Conservation (phyloP, 495 filamentous ascomycete species). For the Talaromyces stipitatus region DNA sequence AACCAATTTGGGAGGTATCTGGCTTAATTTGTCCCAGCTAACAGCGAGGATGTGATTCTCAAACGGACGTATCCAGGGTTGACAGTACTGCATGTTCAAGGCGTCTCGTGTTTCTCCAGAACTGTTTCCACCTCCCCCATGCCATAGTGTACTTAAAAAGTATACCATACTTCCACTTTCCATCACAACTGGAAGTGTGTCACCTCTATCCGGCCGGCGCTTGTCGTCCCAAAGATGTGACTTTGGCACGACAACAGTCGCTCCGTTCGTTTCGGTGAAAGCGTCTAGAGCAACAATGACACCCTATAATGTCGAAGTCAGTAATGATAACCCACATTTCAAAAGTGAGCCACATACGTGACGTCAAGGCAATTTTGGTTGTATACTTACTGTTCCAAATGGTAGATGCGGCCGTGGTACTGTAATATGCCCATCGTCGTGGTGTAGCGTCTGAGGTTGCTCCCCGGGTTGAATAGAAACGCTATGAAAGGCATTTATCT, state of each 20-base stretch:
- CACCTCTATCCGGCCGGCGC: not conserved
- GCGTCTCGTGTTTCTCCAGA: not conserved
- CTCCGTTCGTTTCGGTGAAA: not conserved
- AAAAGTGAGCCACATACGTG: too few relatives aligned
- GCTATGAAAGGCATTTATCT: conserved; percentile 5
- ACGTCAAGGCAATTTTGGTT: not conserved
- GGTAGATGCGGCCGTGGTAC: conserved; percentile 1
- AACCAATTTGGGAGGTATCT: not conserved
- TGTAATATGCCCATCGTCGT: conserved; percentile 1
- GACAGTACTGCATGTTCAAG: conserved; percentile 2
- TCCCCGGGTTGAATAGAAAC: not conserved
- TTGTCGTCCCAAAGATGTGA: conserved; percentile 1
- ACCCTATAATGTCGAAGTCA: not conserved
- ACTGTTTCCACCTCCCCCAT: not conserved
- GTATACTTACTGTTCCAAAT: conserved; percentile 3
- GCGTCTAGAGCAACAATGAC: not conserved
- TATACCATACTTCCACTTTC: conserved; percentile 1
- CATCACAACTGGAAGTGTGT: not conserved
- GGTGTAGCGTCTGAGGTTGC: not conserved
- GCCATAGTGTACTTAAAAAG: not conserved
- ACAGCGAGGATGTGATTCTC: conserved; percentile 1
- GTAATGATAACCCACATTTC: not conserved
- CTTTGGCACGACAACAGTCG: not conserved
- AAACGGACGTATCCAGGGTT: not conserved
- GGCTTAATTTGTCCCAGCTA: not conserved